These are phyloP conservation scores for Nemania abortiva DNA, from an alignment of 2,329 filamentous ascomycete species.

Conservation along the genomic window DNA sequence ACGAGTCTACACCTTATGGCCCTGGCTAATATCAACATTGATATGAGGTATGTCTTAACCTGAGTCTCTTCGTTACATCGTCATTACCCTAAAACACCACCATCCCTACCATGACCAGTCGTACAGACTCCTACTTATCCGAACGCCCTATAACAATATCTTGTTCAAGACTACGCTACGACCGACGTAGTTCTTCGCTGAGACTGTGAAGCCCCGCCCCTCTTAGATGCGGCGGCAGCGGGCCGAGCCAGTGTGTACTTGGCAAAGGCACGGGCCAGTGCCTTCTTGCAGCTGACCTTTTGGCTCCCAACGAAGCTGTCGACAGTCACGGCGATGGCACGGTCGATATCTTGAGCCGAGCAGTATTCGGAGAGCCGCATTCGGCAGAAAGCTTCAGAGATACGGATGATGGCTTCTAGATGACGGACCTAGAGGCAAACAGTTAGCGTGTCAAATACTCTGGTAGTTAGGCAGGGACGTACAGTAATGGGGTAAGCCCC, in stretches of 20 bases:
- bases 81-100: slow-evolving; percentile 16
- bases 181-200: slow-evolving; percentile 43
- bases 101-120: slow-evolving; percentile 18
- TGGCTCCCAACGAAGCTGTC: slow-evolving; percentile 96
- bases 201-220: slow-evolving; percentile 42
- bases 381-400: slow-evolving; percentile 92
- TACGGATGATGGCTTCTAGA: slow-evolving; percentile 96
- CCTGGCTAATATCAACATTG: slow-evolving; percentile 6
- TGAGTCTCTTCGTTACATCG: slow-evolving; percentile 12
- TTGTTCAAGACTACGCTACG: slow-evolving; percentile 34
- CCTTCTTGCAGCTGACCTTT: slow-evolving; percentile 98
- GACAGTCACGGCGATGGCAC: slow-evolving; percentile 95
- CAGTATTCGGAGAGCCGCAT: slow-evolving; percentile 99
- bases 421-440: slow-evolving; percentile 80
- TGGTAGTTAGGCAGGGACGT: slow-evolving; percentile 56
- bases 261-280: slow-evolving; percentile 90
- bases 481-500: slow-evolving; percentile 98
- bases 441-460: slow-evolving; percentile 39
- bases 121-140: slow-evolving; percentile 12
- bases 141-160: slow-evolving; percentile 5
- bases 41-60: slow-evolving; percentile 6
- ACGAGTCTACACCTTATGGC: neutral
- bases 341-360: slow-evolving; percentile 89
- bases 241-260: slow-evolving; percentile 81
- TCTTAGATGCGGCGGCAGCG: slow-evolving; percentile 47